phyloP scores from a whole-genome alignment of 2,329 filamentous ascomycete species.

The Herpotrichia juniperi region DNA sequence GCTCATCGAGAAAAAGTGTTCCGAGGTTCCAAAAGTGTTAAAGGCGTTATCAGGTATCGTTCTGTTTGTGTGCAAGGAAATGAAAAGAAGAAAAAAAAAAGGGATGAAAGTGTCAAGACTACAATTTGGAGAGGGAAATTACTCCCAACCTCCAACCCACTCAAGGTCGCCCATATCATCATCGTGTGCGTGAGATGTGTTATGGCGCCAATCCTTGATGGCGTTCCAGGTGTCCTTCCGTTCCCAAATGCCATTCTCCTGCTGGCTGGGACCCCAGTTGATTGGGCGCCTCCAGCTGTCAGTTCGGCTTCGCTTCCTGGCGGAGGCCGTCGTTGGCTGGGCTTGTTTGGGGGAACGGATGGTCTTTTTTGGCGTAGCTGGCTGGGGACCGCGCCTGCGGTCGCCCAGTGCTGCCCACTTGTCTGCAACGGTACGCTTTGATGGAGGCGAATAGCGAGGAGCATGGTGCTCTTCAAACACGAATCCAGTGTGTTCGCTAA shows the following conservation, averaged over 20 bases:
- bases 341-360: constrained; percentile 39
- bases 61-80: no score
- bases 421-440: constrained; percentile 71
- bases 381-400: constrained; percentile 71
- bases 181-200: constrained; percentile 43
- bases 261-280: constrained; percentile 43
- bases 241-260: constrained; percentile 45
- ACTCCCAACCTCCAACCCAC: constrained; percentile 94
- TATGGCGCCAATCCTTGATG: constrained; percentile 58
- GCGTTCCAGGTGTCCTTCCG: constrained; percentile 50
- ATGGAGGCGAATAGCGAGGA: constrained; percentile 67
- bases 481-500: constrained; percentile 72
- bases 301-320: constrained; percentile 48
- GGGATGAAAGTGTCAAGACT: constrained; percentile 53
- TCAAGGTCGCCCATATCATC: constrained; percentile 82
- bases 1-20: constrained; percentile 18
- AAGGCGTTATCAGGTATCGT: constrained; percentile 23
- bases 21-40: constrained; percentile 22
- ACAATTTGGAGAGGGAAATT: constrained; percentile 70
- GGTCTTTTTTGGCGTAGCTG: constrained; percentile 49
- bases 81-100: constrained; percentile 34
- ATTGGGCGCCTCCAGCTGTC: constrained; percentile 45
- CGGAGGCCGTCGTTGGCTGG: constrained; percentile 39
- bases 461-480: constrained; percentile 70
- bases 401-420: constrained; percentile 92